Conservation (phyloP, 768 basidiomycete genomes). For the Trametes elegans region DNA sequence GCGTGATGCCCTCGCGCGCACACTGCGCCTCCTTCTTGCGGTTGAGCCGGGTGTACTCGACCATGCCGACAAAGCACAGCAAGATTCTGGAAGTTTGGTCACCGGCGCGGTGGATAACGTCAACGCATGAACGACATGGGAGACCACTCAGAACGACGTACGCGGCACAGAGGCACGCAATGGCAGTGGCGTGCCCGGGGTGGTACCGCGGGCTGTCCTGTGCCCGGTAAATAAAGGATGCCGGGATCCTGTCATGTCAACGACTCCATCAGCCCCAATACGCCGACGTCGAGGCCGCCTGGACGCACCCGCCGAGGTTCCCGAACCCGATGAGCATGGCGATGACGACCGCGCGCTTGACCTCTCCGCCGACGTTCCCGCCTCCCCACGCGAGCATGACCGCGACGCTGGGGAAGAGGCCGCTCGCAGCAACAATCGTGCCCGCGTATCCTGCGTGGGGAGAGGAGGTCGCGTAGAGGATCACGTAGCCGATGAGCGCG, state of each 20-base stretch:
- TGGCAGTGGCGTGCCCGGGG: conserved; percentile 15
- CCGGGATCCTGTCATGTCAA: conserved; percentile 35
- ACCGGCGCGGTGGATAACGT: no score
- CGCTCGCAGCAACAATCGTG: conserved; percentile 47
- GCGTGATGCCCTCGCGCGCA: conserved; percentile 41
- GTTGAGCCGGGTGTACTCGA: conserved; percentile 48
- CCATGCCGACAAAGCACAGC: conserved; percentile 43
- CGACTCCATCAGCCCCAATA: conserved; percentile 31
- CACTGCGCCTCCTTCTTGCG: conserved; percentile 33
- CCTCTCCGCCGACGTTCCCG: conserved; percentile 54
- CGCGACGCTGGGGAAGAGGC: conserved; percentile 50
- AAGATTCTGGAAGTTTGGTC: conserved; percentile 35
- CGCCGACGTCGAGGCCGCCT: no score
- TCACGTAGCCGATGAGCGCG: conserved; percentile 4
- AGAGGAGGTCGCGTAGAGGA: conserved; percentile 3
- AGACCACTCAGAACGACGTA: background rate
- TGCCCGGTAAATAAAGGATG: conserved; percentile 40
- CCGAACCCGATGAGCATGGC: conserved; percentile 55
- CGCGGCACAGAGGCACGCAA: conserved; percentile 8
- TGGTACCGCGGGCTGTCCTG: conserved; percentile 19
- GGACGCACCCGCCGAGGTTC: conserved; percentile 49
- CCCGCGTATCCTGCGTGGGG: conserved; percentile 41
- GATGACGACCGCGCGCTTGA: conserved; percentile 49
- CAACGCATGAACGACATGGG: background rate
- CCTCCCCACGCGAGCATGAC: conserved; percentile 53